Base-by-base conservation (phyloP, 2,329 filamentous ascomycete species). In the Cladophialophora yegresii region DNA sequence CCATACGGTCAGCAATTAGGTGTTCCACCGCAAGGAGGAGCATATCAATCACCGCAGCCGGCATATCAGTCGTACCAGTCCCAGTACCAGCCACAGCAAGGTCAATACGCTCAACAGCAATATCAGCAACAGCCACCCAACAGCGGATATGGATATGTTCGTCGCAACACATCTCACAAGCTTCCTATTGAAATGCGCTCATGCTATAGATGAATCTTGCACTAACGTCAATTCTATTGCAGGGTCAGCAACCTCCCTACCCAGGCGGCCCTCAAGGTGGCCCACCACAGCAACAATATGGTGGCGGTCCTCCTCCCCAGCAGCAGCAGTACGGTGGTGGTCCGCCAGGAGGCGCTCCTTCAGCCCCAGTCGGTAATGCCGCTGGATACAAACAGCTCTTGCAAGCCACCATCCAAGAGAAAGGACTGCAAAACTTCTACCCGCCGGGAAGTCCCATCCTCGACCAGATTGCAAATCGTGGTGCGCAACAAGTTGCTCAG, bases 361-460 rank as follows among this genome's bases (percentile, higher is more conserved):
- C 74, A 75, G 51, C 75, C 74, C 28, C 80, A 77, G 63, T 78
- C 77, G 10, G 79, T 77, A 81, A 86, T 62, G 73, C 84, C 32
- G 77, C 76, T 33, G 82, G 79, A 10, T 87, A 87, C 76, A 84
- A 85, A 74, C 81, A 84, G 68, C 75, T 84, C 12, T 75, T 88
- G 51, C 78, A 84, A 68, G 74, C 75, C 43, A 82, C 82, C 4
- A 83, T 88, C 69, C 84, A 85, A 71, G 85, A 88, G 77, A 87
- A 87, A 74, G 75, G 80, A 12, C 76, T 88, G 10, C 82, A 87
- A 67, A 73, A 72, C 58, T 86, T 87, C 76, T 87, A 86, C 71
- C 84, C 84, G 1, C 84, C 82, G 8, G 81, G 82, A 66, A 81
- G 80, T 56, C 82, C 80, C 2, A 72, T 76, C 26, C 71, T 83